Evolutionary conservation across 75 land plant genomes (phyloP), one percentile per base, ranked within the genome.

Genomic region (Pinus albicaulis): DNA sequence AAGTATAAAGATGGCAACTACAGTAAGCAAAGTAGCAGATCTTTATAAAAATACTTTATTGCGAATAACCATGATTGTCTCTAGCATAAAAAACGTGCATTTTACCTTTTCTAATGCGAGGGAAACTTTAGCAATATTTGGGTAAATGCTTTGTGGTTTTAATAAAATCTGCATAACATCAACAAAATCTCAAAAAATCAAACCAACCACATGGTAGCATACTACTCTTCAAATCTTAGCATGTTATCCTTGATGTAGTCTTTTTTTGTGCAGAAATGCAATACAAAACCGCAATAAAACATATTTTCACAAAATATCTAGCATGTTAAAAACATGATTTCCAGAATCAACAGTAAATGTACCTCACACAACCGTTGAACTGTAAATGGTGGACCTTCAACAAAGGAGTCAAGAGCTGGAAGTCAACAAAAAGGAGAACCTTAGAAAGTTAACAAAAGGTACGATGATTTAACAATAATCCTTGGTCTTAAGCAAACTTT

Each of bases 311-410:
- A 48, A 48, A 48, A 48, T 48, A 48, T 34, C 48, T 68, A 68
- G 48, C 10, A n/a, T 68, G 20, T 68, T 44, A 68, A 68, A 64
- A 31, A 31, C 7, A 38, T n/a, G 10, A 7, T 7, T n/a, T 19
- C 48, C 52, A 6, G 14, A 10, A 41, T 41, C n/a, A 11, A 72
- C 2, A 3, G 34, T 53, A 52, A 57, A 63, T 28, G 85, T 23
- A 94, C 95, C 95, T 95, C 98, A 84, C 98, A 95, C 31, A 95
- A 77, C 61, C 98, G 86, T 76, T 95, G 98, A 64, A 95, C 69
- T 58, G 98, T 95, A 80, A 95, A 95, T 38, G 98, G 98, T 75
- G 98, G 93, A 56, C 95, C 98, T 38, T 92, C 95, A 64, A 72
- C 72, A 75, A 95, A 95, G 56, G 78, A 72, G 58, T 78, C 78